Conservation (phyloP, 495 filamentous ascomycete genomes). For the Durotheca rogersii region DNA sequence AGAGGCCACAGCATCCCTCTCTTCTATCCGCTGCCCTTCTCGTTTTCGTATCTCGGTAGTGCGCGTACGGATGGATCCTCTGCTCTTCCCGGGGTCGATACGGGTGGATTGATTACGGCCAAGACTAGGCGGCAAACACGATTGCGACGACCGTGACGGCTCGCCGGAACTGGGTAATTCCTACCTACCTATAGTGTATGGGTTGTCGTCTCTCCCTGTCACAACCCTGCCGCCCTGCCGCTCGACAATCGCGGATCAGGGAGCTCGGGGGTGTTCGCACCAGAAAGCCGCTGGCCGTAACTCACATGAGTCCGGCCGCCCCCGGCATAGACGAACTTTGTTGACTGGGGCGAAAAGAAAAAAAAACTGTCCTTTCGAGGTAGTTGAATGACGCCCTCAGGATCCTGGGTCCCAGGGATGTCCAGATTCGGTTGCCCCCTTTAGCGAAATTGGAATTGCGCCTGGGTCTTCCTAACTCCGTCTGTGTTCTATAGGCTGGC, state of each 20-base stretch:
- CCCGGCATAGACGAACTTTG: constrained; percentile 15
- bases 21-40: no score
- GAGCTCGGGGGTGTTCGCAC: constrained; percentile 20
- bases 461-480: constrained; percentile 16
- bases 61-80: no score
- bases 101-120: background rate
- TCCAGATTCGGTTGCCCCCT: constrained; percentile 26
- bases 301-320: constrained; percentile 19
- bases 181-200: no score
- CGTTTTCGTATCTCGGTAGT: no score
- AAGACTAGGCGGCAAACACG: constrained; percentile 24
- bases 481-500: no score
- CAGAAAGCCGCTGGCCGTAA: constrained; percentile 21
- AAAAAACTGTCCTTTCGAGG: constrained; percentile 17
- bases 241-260: constrained; percentile 24
- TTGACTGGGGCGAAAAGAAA: constrained; percentile 4
- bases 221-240: constrained; percentile 17
- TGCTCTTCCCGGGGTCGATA: no score
- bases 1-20: constrained; percentile 19
- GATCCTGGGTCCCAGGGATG: constrained; percentile 27
- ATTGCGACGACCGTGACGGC: constrained; percentile 25
- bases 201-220: background rate
- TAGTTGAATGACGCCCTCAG: constrained; percentile 26
- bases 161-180: no score
- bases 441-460: constrained; percentile 39